A percentile compares a stretch with the other conserved stretches of the same genome.
phyloP scores from a whole-genome alignment of 306 rosid species.

The Biancaea sappan region DNA sequence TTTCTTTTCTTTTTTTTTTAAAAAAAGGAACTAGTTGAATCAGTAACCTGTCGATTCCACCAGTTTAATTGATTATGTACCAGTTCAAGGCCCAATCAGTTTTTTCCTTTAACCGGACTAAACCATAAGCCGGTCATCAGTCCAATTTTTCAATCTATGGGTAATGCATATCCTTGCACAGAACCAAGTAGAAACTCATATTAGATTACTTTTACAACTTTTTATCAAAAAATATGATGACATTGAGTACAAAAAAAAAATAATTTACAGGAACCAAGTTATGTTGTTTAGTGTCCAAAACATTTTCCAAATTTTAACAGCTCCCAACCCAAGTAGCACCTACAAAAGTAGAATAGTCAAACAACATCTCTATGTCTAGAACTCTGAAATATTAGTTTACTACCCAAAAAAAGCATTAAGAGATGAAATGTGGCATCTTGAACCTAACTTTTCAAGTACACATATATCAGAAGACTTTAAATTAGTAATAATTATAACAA shows the following conservation, averaged over 20 bases:
- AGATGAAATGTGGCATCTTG: background rate
- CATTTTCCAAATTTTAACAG: slow-evolving; percentile 75
- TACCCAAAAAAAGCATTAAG: background rate
- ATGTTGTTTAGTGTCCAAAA: too few species aligned
- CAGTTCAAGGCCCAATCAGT: too few species aligned
- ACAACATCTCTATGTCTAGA: background rate
- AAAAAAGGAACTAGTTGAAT: too few species aligned
- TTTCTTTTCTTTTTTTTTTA: too few species aligned
- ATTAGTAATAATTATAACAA: background rate
- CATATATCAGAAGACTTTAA: background rate
- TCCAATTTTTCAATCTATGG: too few species aligned
- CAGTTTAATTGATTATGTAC: too few species aligned
- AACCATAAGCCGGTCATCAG: too few species aligned
- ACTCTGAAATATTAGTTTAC: background rate
- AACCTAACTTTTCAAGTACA: background rate
- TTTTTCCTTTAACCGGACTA: too few species aligned
- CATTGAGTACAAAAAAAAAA: too few species aligned
- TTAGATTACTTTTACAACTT: background rate
- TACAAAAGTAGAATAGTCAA: slow-evolving; percentile 39
- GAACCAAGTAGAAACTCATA: background rate
- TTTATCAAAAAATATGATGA: background rate
- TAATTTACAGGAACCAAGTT: too few species aligned
- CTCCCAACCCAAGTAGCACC: slow-evolving; percentile 91
- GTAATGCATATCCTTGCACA: background rate
- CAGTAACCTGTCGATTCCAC: too few species aligned